Evolutionary conservation across 2,329 filamentous ascomycete species (phyloP).

Genomic region (Clarireedia sp.): DNA sequence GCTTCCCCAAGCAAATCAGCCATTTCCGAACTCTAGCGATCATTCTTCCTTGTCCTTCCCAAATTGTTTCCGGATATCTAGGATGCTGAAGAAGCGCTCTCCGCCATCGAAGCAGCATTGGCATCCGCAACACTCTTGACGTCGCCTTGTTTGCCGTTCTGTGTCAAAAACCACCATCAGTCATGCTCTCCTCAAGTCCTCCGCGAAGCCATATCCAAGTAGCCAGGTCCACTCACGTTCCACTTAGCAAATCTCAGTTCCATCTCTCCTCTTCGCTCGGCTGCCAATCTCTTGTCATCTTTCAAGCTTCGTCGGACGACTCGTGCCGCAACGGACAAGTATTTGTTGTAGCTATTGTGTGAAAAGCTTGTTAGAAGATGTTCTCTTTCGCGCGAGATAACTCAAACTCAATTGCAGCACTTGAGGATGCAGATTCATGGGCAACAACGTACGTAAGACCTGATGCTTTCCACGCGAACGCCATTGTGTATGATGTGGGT

Average conservation of each 20-base stretch:
- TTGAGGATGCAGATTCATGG: not conserved
- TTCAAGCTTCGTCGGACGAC: slow-evolving; percentile 95
- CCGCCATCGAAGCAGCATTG: slow-evolving; percentile 36
- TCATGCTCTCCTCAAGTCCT: slow-evolving; percentile 11
- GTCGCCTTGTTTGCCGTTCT: slow-evolving; percentile 97
- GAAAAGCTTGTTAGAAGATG: slow-evolving; percentile 27
- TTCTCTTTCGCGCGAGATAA: slow-evolving; percentile 4
- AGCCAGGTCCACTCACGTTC: slow-evolving; percentile 60
- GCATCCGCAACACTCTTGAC: slow-evolving; percentile 59
- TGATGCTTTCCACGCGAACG: slow-evolving; percentile 96
- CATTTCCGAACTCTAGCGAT: slow-evolving; percentile 2
- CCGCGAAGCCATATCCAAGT: not conserved
- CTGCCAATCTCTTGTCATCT: slow-evolving; percentile 79
- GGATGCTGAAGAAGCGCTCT: slow-evolving; percentile 18
- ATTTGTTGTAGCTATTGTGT: slow-evolving; percentile 90
- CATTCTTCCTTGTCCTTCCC: slow-evolving; percentile 3
- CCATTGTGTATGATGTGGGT: slow-evolving; percentile 48
- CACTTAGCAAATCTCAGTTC: slow-evolving; percentile 91
- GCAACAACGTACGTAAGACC: slow-evolving; percentile 54
- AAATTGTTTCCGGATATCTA: slow-evolving; percentile 13
- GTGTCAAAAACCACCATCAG: slow-evolving; percentile 24
- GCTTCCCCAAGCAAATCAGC: slow-evolving; percentile 6
- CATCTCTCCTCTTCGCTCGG: slow-evolving; percentile 84
- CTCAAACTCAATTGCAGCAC: no score
- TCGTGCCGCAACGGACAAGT: slow-evolving; percentile 90